Evolutionary conservation across 306 rosid genomes (phyloP), one percentile per base, ranked within the genome.

Genomic region (Pyrus betulifolia): DNA sequence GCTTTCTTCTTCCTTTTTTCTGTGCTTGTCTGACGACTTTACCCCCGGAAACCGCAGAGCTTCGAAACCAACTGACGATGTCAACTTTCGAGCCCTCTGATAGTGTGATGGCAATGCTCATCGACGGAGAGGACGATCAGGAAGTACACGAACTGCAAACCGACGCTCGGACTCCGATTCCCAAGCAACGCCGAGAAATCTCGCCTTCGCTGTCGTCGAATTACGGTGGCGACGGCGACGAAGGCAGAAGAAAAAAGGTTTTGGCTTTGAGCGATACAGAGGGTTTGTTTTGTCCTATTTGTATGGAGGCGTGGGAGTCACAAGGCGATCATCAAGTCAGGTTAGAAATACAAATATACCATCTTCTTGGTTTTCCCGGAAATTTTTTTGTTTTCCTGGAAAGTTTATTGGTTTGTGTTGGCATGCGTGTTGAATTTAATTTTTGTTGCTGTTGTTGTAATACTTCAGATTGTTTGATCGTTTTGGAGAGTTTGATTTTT

Each of bases 271-370:
- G 55, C 54, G 23, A 42, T 22, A 7, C 71, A 15, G 71, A 68
- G 33, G 55, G 71, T 6, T 22, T 68, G 31, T n/a, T 33, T 68
- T 68, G 71, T 31, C 21, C 71, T 42, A 68, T 68, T 21, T 68
- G 71, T 22, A 68, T 68, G 46, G 71, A 68, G 51, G 19, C 71
- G 15, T 68, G 71, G 71, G 17, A 23, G n/a, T 68, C 55, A 11
- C 55, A 42, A 42, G 71, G 71, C 31, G 21, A 45, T 45, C 71
- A 68, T 68, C 71, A 68, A 68, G 51, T 68, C 55, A 40, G 71
- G 71, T 68, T 42, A 22, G 71, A 68, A 17, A 35, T 64, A 64
- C 3, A 68, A 17, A 66, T 64, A 64, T 42, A 10, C 69, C 44
- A 17, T 64, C 44, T 64, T 64, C 15, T 30, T 31, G 70, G 8